Percentiles rank a stretch among this genome's conserved stretches.
These are phyloP conservation scores for Rhytidiadelphus loreus DNA, from an alignment of 225 moss, liverwort and hornwort species.

Conservation along the genomic window DNA sequence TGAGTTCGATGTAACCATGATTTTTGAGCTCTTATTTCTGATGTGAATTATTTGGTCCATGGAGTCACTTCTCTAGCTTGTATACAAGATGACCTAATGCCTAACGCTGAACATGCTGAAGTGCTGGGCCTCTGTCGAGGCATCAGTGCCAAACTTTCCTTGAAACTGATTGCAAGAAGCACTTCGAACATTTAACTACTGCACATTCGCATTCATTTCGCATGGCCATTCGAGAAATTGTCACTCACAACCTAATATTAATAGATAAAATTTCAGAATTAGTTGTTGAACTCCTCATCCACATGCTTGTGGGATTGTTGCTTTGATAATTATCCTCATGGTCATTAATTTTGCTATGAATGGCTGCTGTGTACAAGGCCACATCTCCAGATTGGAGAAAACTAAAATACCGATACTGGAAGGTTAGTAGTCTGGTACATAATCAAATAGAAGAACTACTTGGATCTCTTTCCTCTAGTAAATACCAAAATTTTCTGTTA, in stretches of 20 bases:
- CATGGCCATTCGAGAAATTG: background rate
- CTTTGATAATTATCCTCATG: background rate
- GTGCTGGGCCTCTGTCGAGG: background rate
- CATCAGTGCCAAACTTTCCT: background rate
- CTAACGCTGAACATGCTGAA: background rate
- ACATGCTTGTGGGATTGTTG: background rate
- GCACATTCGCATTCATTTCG: background rate
- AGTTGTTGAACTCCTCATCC: background rate
- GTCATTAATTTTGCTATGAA: background rate
- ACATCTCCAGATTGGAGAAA: background rate
- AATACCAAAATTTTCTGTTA: background rate
- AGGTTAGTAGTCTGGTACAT: background rate
- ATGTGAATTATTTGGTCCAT: background rate
- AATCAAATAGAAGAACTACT: background rate
- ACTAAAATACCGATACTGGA: background rate
- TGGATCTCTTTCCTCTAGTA: background rate
- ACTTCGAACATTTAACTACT: background rate
- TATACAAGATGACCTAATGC: background rate
- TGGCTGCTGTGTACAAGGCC: background rate
- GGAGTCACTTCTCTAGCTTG: background rate
- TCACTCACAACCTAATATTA: background rate
- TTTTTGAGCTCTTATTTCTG: background rate
- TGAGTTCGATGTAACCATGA: background rate
- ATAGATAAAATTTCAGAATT: background rate
- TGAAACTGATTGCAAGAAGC: background rate